Evolutionary conservation across 345 rosid species (phyloP).

Genomic region (Eutrema japonicum): DNA sequence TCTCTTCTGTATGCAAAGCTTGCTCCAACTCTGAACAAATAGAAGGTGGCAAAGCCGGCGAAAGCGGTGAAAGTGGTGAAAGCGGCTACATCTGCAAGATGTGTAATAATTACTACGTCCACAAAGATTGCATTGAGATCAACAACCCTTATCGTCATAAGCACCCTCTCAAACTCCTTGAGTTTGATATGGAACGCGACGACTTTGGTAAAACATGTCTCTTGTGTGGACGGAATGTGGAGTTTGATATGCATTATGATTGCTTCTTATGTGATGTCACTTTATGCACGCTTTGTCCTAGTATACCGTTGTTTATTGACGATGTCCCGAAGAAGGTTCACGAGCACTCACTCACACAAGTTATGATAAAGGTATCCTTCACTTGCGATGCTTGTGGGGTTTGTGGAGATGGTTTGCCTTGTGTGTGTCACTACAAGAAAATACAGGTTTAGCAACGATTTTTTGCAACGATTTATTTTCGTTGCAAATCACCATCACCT

Average conservation of each 20-base stretch:
- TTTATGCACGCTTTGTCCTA: background rate
- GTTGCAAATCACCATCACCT: too few relatives aligned
- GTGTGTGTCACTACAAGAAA: too few relatives aligned
- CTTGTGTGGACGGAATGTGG: background rate
- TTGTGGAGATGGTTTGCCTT: background rate
- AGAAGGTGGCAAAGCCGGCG: rapidly evolving
- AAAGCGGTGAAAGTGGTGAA: too few relatives aligned
- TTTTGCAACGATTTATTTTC: too few relatives aligned
- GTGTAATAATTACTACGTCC: background rate
- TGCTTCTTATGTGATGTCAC: background rate
- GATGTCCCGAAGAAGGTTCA: background rate
- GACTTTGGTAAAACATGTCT: background rate
- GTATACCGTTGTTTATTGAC: background rate
- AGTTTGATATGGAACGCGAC: too few relatives aligned
- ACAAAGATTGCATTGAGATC: background rate
- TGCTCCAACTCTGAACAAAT: too few relatives aligned
- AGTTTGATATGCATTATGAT: too few relatives aligned
- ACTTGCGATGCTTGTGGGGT: background rate
- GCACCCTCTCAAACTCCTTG: slow-evolving; percentile 1
- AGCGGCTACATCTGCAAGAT: background rate
- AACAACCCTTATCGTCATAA: background rate
- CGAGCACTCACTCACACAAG: background rate
- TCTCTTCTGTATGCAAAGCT: too few relatives aligned
- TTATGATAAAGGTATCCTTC: background rate
- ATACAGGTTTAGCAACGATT: too few relatives aligned